Conservation (phyloP, 179 eudicot species). For the Amaranthus tricolor region DNA sequence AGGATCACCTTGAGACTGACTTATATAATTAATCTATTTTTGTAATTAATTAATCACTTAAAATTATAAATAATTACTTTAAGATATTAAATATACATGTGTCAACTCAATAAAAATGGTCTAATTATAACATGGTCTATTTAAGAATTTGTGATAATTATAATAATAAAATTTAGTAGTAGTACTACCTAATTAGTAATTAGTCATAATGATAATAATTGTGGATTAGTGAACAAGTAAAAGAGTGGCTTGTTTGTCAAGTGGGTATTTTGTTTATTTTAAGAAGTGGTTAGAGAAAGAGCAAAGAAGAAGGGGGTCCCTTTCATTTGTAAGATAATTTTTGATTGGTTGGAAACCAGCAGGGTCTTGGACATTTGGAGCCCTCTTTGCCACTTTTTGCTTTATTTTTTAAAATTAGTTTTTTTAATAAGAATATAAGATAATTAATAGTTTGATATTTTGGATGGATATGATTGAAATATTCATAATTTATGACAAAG, state of each 20-base stretch:
- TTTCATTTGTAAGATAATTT: neutral
- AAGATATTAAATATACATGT: too few relatives aligned
- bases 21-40: too few relatives aligned
- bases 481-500: too few relatives aligned
- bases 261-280: neutral
- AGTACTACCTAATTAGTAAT: constrained; percentile 22
- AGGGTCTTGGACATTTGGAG: constrained; percentile 23
- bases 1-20: too few relatives aligned
- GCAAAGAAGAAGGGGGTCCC: neutral
- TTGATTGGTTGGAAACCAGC: constrained; percentile 27
- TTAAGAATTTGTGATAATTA: neutral
- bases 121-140: too few relatives aligned
- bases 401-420: neutral
- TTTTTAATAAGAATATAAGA: neutral
- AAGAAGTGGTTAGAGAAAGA: constrained; percentile 16
- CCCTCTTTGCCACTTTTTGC: constrained; percentile 9
- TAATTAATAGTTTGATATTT: neutral
- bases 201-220: neutral
- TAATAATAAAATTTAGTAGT: neutral
- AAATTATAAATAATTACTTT: too few relatives aligned
- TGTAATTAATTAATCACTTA: too few relatives aligned
- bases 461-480: constrained; percentile 2
- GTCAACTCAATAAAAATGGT: too few relatives aligned
- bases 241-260: constrained; percentile 4
- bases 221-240: constrained; percentile 24